Base-by-base conservation (phyloP, 768 basidiomycete genomes). In the Nidula microcarpa region DNA sequence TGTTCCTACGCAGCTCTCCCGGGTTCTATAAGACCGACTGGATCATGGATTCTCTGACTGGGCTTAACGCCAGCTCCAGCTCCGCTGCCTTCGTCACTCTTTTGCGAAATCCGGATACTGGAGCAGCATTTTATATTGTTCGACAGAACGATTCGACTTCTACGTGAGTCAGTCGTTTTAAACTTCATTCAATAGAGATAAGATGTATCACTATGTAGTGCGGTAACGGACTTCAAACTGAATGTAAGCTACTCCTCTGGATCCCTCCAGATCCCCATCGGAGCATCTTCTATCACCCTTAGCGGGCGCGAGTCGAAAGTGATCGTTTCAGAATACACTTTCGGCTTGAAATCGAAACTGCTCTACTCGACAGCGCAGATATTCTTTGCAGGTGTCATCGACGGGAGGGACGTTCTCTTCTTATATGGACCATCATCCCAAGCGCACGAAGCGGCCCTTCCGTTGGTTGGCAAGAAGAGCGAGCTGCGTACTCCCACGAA, bases 1-100 rank as follows among this genome's bases (percentile, higher is more conserved):
- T 91, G 14, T 93, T 94, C 75, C 68, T 93, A n/a, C 84, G 91
- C 30, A 88, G 85, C 57, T 86, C 88, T 0, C 85, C 81, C 0
- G 86, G 87, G 46, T 89, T 93, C 63, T 81, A 84, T 67, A 88
- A 91, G 70, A 93, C 91, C 0, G 78, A 90, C 56, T 81, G 84
- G 77, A 71, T 91, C 17, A 85, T 82, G 3, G 79, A 88, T 59
- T 76, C 81, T 18, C 78, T 74, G 17, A 79, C 73, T 10, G 82
- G 82, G 2, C 63, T 77, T 5, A 49, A 61, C 1, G 66, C 67
- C 8, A 71, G 72, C 1, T 69, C 67, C 2, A 78, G 78, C 53
- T 53, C 77, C 0, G 74, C 71, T 3, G 79, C 76, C 3, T 87
- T 84, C 55, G 77, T 79, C 14, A 89, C 87, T 0, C 62, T 83